A percentile compares a stretch with the other conserved stretches of the same genome.
phyloP scores from a whole-genome alignment of 768 basidiomycete genomes.

The Amanita pallidorosea region DNA sequence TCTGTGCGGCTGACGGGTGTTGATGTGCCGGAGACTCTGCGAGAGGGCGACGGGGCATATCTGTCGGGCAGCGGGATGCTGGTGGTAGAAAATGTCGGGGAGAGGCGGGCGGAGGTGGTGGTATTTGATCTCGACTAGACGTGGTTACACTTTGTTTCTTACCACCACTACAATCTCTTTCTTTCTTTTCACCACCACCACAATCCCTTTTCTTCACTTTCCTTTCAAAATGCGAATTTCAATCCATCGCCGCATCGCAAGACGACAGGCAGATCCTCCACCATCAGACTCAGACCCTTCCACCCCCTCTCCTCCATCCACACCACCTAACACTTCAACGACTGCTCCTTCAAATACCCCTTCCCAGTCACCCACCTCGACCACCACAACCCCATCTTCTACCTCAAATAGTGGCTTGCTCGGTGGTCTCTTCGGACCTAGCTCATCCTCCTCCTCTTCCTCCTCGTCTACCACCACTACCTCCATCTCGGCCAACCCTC shows the following conservation, averaged over 20 bases:
- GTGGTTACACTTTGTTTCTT: background rate
- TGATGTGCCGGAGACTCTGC: constrained; percentile 39
- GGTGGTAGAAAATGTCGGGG: constrained; percentile 54
- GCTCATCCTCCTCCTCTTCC: no score
- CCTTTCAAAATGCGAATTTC: background rate
- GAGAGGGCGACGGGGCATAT: constrained; percentile 87
- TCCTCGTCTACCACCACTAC: background rate
- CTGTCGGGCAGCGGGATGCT: constrained; percentile 33
- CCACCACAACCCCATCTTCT: background rate
- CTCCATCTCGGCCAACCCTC: background rate
- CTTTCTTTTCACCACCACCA: background rate
- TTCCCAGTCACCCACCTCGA: background rate
- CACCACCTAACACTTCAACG: background rate
- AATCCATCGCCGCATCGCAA: background rate
- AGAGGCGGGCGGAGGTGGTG: constrained; percentile 58
- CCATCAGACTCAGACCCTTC: background rate
- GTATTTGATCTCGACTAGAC: constrained; percentile 64
- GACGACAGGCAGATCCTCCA: background rate
- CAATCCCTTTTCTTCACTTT: background rate
- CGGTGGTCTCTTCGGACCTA: background rate
- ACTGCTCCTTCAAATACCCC: background rate
- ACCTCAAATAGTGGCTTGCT: background rate
- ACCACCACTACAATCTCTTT: no score
- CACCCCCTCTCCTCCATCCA: accelerated
- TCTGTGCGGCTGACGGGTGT: constrained; percentile 37